phyloP scores from a whole-genome alignment of 2,329 filamentous ascomycete species.

The Sphaerulina musiva region DNA sequence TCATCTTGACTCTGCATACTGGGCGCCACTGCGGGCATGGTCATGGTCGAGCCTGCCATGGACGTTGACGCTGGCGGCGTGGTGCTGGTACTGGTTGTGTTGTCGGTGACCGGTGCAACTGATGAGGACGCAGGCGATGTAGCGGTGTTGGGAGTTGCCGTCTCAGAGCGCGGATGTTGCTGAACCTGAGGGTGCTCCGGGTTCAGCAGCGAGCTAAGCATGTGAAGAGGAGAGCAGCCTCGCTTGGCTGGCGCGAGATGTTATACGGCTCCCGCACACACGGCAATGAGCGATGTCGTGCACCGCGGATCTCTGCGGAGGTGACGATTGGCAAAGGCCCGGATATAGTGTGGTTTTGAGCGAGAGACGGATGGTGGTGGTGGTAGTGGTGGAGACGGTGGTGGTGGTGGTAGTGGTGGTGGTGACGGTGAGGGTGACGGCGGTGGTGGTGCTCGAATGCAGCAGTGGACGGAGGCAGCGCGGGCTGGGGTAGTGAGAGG shows the following conservation, averaged over 20 bases:
- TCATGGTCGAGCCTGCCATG: slow-evolving; percentile 42
- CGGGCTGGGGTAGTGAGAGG: background rate
- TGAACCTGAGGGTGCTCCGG: slow-evolving; percentile 25
- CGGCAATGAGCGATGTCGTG: slow-evolving; percentile 1
- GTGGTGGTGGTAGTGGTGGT: background rate
- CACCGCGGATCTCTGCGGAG: slow-evolving; percentile 7
- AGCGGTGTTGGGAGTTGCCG: slow-evolving; percentile 4
- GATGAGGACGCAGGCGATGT: slow-evolving; percentile 5
- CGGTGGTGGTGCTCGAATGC: background rate
- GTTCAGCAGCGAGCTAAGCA: slow-evolving; percentile 31
- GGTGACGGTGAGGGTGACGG: background rate
- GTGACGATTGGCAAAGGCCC: slow-evolving; percentile 5
- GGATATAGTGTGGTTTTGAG: background rate
- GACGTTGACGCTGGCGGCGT: slow-evolving; percentile 13
- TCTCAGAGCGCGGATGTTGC: slow-evolving; percentile 9
- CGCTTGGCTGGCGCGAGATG: slow-evolving; percentile 6
- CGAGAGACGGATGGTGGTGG: background rate
- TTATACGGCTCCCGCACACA: slow-evolving; percentile 3
- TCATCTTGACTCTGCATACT: slow-evolving; percentile 60
- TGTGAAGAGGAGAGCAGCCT: slow-evolving; percentile 18
- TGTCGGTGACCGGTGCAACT: slow-evolving; percentile 5
- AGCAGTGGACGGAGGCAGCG: no score
- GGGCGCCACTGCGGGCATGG: slow-evolving; percentile 43
- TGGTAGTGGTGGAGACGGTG: no score
- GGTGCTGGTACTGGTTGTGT: slow-evolving; percentile 5